Base-by-base conservation (phyloP, 2,329 filamentous ascomycete species). In the Tetracladium maxilliforme region DNA sequence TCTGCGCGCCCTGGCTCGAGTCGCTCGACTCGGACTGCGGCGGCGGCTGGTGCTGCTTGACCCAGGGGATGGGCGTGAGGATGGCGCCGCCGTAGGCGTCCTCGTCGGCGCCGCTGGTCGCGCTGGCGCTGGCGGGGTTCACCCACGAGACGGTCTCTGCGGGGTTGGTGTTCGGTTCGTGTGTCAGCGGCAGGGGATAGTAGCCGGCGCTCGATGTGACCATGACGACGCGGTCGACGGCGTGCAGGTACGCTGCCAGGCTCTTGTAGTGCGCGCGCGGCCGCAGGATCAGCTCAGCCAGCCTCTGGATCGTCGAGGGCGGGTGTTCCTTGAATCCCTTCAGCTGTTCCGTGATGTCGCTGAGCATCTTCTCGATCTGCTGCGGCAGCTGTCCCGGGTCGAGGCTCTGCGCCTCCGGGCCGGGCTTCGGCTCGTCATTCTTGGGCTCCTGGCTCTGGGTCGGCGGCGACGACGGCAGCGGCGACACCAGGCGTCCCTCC, bases 21-120 rank as follows among this genome's bases (percentile, higher is more conserved):
- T 19, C 11, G 18, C 18, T 19, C 8, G 9, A 8, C 9, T 8
- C 18, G 18, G 18, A 16, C 41, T 31, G 30, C 26, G 28, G 28
- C 24, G 21, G 28, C 39, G 37, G 41, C n/a, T 11, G 31, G 29
- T 30, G 43, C 20, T 55, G 50, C 14, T 52, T 61, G 25, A 95
- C 56, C 90, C 90, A 98, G 1, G 86, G 81, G 29, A 98, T 95
- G 1, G 87, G 90, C 2, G 87, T 95, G 24, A 98, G 60, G 11
- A 94, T 60, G 0, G 90, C 90, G 6, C 90, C 90, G 13, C 87
- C 87, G 2, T 95, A 58, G 9, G 77, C 78, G 46, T 94, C 87
- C 40, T 95, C 87, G 24, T 79, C 83, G 3, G 83, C 86, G 6
- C 87, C 56, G 1, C 52, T 46, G 56, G 48, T 7, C 51, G 47